Evolutionary conservation across 345 rosid species (phyloP), one percentile per base, ranked within the genome.

Genomic region (Hibiscus trionum): DNA sequence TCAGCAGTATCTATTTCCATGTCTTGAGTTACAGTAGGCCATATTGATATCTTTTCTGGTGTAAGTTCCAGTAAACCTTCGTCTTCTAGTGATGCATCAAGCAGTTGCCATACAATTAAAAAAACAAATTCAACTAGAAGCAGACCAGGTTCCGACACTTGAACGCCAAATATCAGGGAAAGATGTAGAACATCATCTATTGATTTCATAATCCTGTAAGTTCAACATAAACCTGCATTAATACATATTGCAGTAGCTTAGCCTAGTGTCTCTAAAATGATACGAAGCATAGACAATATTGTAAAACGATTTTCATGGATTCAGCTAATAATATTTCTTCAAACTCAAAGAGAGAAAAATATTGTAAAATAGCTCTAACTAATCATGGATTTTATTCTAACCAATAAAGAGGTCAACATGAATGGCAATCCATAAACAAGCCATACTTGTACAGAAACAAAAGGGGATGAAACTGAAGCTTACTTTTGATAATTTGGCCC

Each of bases 51-150:
- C 81, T 82, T 85, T 68, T 89, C 87, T 56, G 84, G 77, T 52
- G 89, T 82, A 72, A 81, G 83, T 71, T 90, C 92, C 78, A 92
- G 84, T 80, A 95, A 80, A 33, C 92, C 89, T 85, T 95, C 97
- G 61, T 90, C 99, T 69, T 89, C 97, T 76, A 95, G 78, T 60
- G 97, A 88, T 53, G 93, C 98, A 87, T 95, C 99, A 79, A 95
- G 89, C 67, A 95, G 83, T 75, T 95, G 93, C 89, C 90, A 95
- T 63, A 89, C 87, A 67, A 82, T 73, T 66, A 87, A 85, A 82
- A 95, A 92, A 77, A 95, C 82, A 85, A 86, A 92, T 72, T 83
- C 85, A 77, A 89, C 87, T 52, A 92, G 82, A 77, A 90, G 83
- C 69, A 81, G 53, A 59, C 97, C 94, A 17, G 97, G 88, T 74